A percentile compares a stretch with the other conserved stretches of the same genome.
Evolutionary conservation across 345 rosid species (phyloP).

Genomic region (Eucalyptus cloeziana): DNA sequence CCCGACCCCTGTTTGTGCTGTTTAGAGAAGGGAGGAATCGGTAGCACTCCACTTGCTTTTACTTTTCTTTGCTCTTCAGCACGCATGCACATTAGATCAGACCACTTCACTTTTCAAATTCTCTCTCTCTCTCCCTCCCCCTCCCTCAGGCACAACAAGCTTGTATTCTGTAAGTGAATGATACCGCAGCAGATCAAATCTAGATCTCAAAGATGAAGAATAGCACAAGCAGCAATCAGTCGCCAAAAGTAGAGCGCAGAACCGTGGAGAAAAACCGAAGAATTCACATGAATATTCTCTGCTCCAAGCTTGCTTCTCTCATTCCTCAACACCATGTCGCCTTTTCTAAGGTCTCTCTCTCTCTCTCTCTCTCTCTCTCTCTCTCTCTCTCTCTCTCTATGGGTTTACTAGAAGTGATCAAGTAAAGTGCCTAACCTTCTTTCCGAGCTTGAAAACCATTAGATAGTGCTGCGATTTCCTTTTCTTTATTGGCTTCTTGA

Average conservation of each 20-base stretch:
- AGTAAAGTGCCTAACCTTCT: not conserved
- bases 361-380: not conserved
- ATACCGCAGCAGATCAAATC: not conserved
- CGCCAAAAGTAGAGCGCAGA: constrained; percentile 21
- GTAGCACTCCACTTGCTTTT: not conserved
- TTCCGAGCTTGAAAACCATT: not conserved
- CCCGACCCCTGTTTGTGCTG: not conserved
- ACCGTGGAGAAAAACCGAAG: constrained; percentile 40
- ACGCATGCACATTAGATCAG: not conserved
- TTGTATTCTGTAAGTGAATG: not conserved
- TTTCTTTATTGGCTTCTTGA: not conserved
- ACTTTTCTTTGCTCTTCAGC: not conserved
- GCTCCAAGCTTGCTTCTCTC: constrained; percentile 29
- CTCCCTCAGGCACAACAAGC: not conserved
- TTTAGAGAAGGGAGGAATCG: not conserved
- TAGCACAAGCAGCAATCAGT: not conserved
- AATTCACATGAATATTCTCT: constrained; percentile 31
- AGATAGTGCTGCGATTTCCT: not conserved
- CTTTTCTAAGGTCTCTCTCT: constrained; percentile 15
- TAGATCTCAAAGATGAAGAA: not conserved
- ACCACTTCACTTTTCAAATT: not conserved
- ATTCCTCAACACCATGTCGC: constrained; percentile 10
- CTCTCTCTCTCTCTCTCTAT: not conserved
- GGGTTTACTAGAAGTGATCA: not conserved
- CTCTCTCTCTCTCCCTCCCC: no score